Evolutionary conservation across 2,329 filamentous ascomycete species (phyloP).

Genomic region (Exophiala calicioides): DNA sequence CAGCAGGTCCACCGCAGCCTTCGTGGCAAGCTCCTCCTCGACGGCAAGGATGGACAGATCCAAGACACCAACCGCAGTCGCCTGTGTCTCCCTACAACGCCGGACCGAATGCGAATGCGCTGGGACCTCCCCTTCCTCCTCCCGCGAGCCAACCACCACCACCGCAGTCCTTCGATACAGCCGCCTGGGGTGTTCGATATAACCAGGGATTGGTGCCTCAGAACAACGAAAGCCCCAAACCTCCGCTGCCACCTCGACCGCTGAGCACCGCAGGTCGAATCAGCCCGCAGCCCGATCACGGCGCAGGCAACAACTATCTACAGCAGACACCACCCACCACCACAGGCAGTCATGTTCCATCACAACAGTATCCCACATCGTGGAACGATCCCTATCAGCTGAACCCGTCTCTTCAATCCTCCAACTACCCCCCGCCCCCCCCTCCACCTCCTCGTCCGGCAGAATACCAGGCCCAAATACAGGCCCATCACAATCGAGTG

Average conservation of each 20-base stretch:
- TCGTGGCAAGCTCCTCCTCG: slow-evolving; percentile 31
- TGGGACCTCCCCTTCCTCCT: slow-evolving; percentile 16
- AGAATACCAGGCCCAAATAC: slow-evolving; percentile 38
- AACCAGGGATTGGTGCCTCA: slow-evolving; percentile 22
- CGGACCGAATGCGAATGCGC: slow-evolving; percentile 7
- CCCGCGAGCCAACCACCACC: slow-evolving; percentile 15
- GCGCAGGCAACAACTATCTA: slow-evolving; percentile 14
- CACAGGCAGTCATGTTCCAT: not conserved
- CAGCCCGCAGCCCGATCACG: slow-evolving; percentile 20
- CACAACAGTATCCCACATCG: slow-evolving; percentile 23
- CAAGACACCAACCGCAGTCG: slow-evolving; percentile 22
- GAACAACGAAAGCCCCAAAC: slow-evolving; percentile 16
- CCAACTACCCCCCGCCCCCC: slow-evolving; percentile 35
- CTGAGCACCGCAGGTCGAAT: slow-evolving; percentile 20
- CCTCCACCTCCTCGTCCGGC: slow-evolving; percentile 46
- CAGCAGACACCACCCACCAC: slow-evolving; percentile 15
- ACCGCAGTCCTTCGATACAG: slow-evolving; percentile 35
- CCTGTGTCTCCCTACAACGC: slow-evolving; percentile 19
- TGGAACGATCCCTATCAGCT: slow-evolving; percentile 29
- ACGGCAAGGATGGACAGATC: slow-evolving; percentile 30
- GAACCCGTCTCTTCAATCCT: slow-evolving; percentile 24
- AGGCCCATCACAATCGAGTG: slow-evolving; percentile 32
- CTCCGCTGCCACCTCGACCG: slow-evolving; percentile 31
- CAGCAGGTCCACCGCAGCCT: slow-evolving; percentile 30
- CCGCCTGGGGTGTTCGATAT: slow-evolving; percentile 47